phyloP scores from a whole-genome alignment of 1,139 yeast genomes.

The Yamadazyma aaseri region DNA sequence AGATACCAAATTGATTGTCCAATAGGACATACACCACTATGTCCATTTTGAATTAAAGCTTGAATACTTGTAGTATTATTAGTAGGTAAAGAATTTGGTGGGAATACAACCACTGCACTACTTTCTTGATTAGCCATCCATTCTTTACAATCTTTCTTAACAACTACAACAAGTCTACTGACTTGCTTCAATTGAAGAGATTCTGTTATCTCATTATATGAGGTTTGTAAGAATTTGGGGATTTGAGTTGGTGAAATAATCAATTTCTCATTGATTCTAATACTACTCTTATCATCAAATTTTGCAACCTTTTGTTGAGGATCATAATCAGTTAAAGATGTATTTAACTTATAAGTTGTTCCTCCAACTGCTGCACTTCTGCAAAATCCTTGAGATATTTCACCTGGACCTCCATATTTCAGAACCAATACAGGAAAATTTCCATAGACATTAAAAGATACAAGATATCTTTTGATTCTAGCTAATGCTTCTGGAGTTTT shows the following conservation, averaged over 20 bases:
- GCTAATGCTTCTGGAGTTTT: slow-evolving; percentile 73
- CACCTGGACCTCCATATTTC: slow-evolving; percentile 96
- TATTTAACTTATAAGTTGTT: slow-evolving; percentile 83
- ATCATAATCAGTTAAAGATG: slow-evolving; percentile 63
- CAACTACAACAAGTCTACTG: slow-evolving; percentile 77
- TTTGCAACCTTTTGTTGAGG: slow-evolving; percentile 63
- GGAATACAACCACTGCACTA: slow-evolving; percentile 87
- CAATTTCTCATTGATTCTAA: slow-evolving; percentile 73
- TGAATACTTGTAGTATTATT: slow-evolving; percentile 75
- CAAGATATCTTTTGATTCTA: slow-evolving; percentile 77
- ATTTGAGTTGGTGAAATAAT: slow-evolving; percentile 72
- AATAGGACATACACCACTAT: slow-evolving; percentile 83
- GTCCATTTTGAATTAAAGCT: slow-evolving; percentile 84
- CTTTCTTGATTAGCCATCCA: slow-evolving; percentile 88
- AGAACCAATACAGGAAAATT: slow-evolving; percentile 90
- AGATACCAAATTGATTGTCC: slow-evolving; percentile 91
- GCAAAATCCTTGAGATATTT: slow-evolving; percentile 93
- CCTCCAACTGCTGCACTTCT: slow-evolving; percentile 99
- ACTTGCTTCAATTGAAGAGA: slow-evolving; percentile 48
- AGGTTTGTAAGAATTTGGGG: slow-evolving; percentile 45
- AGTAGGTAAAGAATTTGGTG: slow-evolving; percentile 77
- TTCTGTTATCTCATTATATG: slow-evolving; percentile 33
- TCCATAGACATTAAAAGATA: slow-evolving; percentile 91
- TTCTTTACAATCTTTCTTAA: slow-evolving; percentile 81
- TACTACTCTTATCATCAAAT: slow-evolving; percentile 73